phyloP scores from a whole-genome alignment of 2,329 filamentous ascomycete species.

The Xylaria digitata region DNA sequence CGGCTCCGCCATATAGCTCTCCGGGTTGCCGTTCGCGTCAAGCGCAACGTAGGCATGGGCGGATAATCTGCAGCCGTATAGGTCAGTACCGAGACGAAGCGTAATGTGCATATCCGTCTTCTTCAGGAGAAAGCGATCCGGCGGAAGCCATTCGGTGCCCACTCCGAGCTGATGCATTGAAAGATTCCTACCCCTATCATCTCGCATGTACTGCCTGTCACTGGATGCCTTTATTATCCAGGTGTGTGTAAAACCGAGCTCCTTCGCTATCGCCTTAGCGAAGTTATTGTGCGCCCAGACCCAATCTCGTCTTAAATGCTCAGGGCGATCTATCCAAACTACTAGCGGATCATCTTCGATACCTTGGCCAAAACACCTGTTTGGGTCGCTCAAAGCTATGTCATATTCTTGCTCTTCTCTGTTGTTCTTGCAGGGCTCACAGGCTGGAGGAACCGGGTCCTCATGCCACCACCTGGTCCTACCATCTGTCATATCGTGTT shows the following conservation, averaged over 20 bases:
- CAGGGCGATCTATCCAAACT: conserved; percentile 27
- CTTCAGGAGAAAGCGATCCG: not conserved
- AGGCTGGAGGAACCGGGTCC: conserved; percentile 27
- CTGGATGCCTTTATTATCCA: conserved; percentile 30
- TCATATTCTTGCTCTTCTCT: conserved; percentile 32
- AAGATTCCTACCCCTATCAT: conserved; percentile 2
- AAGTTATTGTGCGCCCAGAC: conserved; percentile 39
- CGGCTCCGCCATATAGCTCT: conserved; percentile 25
- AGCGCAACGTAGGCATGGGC: conserved; percentile 31
- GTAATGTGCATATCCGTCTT: conserved; percentile 37
- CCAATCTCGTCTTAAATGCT: not conserved
- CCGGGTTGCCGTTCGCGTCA: conserved; percentile 18
- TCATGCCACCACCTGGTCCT: conserved; percentile 17
- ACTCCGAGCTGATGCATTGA: not conserved
- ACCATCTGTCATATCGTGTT: conserved; percentile 11
- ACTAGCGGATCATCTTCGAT: conserved; percentile 28
- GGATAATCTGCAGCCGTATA: conserved; percentile 29
- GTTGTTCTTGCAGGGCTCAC: conserved; percentile 26
- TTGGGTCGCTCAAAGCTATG: conserved; percentile 27
- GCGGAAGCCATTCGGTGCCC: not conserved
- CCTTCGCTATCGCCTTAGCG: conserved; percentile 36
- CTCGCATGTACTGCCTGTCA: conserved; percentile 20
- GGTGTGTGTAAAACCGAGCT: conserved; percentile 30
- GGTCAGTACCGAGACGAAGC: conserved; percentile 27
- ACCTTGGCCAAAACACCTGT: conserved; percentile 30